A percentile compares a stretch with the other conserved stretches of the same genome.
Conservation (phyloP, 192 early-diverging fungal genomes). For the Backusella westeae region DNA sequence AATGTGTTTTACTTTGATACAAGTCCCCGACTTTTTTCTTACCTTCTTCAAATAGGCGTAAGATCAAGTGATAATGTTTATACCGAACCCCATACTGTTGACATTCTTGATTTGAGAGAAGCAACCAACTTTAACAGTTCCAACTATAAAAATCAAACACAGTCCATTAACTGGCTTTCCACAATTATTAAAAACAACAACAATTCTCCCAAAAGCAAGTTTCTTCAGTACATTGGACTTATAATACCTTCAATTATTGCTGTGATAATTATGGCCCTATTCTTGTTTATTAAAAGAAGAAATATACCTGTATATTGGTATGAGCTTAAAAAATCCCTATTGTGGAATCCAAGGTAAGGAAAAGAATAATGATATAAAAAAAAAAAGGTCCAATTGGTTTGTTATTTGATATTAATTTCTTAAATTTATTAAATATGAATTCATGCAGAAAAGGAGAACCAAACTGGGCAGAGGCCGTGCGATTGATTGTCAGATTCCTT, state of each 20-base stretch:
- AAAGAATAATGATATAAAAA: no score
- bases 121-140: not conserved
- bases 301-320: not conserved
- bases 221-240: not conserved
- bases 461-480: not conserved
- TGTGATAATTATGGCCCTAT: not conserved
- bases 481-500: not conserved
- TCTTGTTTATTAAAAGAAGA: not conserved
- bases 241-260: not conserved
- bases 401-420: not conserved
- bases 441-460: not conserved
- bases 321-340: no score
- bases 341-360: constrained; percentile 8
- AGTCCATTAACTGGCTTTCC: not conserved
- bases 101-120: not conserved
- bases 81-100: not conserved
- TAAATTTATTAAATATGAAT: not conserved
- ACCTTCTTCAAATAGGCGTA: not conserved
- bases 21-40: not conserved
- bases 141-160: not conserved
- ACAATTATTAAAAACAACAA: not conserved
- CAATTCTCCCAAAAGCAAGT: not conserved
- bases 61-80: not conserved
- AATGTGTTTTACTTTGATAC: not conserved
- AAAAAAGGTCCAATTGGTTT: no score